These are phyloP conservation scores for Penicillium expansum DNA, from an alignment of 2,329 filamentous ascomycete genomes.

Conservation along the genomic window DNA sequence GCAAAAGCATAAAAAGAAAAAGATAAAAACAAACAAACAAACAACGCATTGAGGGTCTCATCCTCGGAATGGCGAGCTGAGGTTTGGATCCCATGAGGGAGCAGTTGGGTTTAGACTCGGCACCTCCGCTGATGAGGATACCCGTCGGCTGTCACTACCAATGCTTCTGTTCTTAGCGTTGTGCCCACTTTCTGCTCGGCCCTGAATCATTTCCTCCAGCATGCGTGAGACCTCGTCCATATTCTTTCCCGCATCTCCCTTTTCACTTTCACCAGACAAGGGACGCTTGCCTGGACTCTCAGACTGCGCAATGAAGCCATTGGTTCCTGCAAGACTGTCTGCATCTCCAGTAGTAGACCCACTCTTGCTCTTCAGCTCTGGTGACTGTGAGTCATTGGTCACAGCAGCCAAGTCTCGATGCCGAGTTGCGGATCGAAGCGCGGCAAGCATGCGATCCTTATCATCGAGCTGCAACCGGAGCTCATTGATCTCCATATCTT, in stretches of 20 bases:
- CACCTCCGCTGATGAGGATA: slow-evolving; percentile 29
- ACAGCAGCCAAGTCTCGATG: slow-evolving; percentile 79
- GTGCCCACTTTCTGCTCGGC: slow-evolving; percentile 74
- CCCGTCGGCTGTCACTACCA: slow-evolving; percentile 42
- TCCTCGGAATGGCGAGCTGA: slow-evolving; percentile 12
- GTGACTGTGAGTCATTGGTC: slow-evolving; percentile 36
- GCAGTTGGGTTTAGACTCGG: slow-evolving; percentile 28
- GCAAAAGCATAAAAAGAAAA: slow-evolving; percentile 9
- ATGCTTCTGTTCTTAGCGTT: slow-evolving; percentile 64
- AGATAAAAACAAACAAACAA: slow-evolving; percentile 22
- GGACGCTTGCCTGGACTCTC: slow-evolving; percentile 32
- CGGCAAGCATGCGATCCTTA: slow-evolving; percentile 89
- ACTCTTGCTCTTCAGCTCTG: slow-evolving; percentile 31
- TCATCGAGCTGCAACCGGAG: slow-evolving; percentile 87
- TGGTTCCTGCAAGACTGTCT: slow-evolving; percentile 20
- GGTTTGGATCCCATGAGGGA: slow-evolving; percentile 17
- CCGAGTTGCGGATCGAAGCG: slow-evolving; percentile 77
- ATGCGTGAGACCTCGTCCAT: slow-evolving; percentile 92
- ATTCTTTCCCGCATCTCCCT: slow-evolving; percentile 55
- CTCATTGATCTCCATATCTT: slow-evolving; percentile 88
- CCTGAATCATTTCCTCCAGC: slow-evolving; percentile 94
- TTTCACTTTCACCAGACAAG: slow-evolving; percentile 31
- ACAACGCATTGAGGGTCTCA: slow-evolving; percentile 3
- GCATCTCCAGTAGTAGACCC: slow-evolving; percentile 31
- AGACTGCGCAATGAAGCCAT: slow-evolving; percentile 21